Percentiles rank a stretch among this genome's conserved stretches.
Evolutionary conservation across 352 stramenopile species (phyloP).

Genomic region (Albugo candida): DNA sequence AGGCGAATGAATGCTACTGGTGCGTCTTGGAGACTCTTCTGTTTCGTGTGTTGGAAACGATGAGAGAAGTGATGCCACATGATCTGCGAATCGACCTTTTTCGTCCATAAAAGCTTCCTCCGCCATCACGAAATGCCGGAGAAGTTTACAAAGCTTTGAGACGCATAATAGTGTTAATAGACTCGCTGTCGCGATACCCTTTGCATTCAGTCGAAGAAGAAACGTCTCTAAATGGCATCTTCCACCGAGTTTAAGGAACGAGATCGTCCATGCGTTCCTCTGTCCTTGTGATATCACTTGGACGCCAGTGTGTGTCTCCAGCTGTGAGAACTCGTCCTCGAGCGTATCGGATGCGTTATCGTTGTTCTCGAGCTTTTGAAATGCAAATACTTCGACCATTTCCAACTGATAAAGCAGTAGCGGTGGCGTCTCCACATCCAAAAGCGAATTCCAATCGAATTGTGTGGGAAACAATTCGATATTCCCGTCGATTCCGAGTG

Average conservation of each 20-base stretch:
- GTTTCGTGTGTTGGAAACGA: no score
- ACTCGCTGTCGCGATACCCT: constrained; percentile 19
- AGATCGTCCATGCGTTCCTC: constrained; percentile 24
- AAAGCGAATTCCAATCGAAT: constrained; percentile 37
- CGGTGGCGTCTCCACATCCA: constrained; percentile 31
- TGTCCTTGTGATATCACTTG: constrained; percentile 11
- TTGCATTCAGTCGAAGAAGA: constrained; percentile 18
- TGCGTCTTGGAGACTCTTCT: no score
- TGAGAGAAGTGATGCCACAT: constrained; percentile 20
- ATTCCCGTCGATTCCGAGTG: constrained; percentile 47
- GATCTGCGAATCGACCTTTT: constrained; percentile 11
- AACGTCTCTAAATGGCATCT: constrained; percentile 30
- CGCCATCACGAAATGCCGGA: constrained; percentile 41
- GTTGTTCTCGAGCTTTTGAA: constrained; percentile 2
- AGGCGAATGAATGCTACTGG: constrained; percentile 8
- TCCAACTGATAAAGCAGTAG: constrained; percentile 55
- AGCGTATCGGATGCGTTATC: background rate
- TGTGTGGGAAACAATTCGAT: constrained; percentile 17
- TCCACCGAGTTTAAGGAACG: constrained; percentile 46
- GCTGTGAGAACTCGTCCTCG: background rate
- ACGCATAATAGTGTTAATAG: constrained; percentile 40
- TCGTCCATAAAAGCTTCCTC: background rate
- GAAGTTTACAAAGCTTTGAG: constrained; percentile 42
- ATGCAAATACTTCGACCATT: constrained; percentile 33
- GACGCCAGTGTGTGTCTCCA: constrained; percentile 8